Base-by-base conservation (phyloP, 495 filamentous ascomycete species). In the Penicillium antarcticum region DNA sequence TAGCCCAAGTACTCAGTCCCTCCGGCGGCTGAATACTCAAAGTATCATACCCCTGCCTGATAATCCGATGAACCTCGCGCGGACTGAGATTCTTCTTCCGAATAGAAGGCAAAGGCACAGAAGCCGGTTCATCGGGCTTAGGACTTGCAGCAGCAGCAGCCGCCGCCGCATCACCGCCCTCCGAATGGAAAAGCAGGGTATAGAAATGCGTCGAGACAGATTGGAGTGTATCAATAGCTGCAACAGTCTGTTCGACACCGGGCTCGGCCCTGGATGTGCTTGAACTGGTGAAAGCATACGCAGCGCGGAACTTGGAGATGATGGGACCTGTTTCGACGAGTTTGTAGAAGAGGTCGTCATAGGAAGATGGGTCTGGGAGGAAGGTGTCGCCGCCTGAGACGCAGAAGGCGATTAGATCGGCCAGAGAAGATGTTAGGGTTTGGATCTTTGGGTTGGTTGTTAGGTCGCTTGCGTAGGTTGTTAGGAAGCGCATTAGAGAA, bases 291-390 rank as follows among this genome's bases (percentile, higher is more conserved):
- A 67, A 52, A 16, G 53, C 41, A 68, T 91, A 97, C 2, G 78
- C 84, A 57, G 88, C 85, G 17, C 90, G 81, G 70, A 97, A 96
- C 68, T 89, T 91, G 19, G 80, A 71, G 33, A 98, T 77, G 31
- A 90, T 80, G 40, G 96, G 89, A 3, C 91, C 91, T 13, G 83
- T 87, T 68, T 98, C 94, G 41, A 97, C 89, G 12, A 98, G 78
- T 71, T 98, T 98, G 77, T 98, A 98, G 71, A 98, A 96, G 10
- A 98, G 78, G 62, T 97, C 95, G 60, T 98, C 94, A 66, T 97
- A 97, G 17, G 87, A 86, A 33, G 87, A 78, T 17, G 91, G 83
- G 48, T 87, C 89, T 0, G 95, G 95, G n/a, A 97, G 83, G 70
- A 97, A 97, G 7, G 86, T 81, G 65, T 97, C 95, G 6, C 94